Base-by-base conservation (phyloP, 164 flowering plant genomes). In the Umbellularia californica region DNA sequence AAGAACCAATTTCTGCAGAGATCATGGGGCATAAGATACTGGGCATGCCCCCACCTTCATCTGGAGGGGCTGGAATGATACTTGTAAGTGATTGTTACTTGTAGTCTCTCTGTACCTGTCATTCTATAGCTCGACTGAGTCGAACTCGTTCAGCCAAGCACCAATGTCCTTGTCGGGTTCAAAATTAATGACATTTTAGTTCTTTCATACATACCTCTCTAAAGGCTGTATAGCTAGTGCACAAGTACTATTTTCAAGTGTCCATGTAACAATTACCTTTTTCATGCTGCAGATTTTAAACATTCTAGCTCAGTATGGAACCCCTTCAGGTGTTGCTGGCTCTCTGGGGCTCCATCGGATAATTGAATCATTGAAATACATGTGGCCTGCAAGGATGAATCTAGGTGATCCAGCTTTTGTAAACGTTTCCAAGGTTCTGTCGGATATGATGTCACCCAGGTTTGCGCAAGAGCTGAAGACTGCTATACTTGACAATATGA, bases 341-440 rank as follows among this genome's bases (percentile, higher is more conserved):
- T 22, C 88, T 0, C 83, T 91, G 41, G 84, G 89, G 47, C 63
- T 82, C 9, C 95, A 89, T 73, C 82, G 92, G 25, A 25, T 24
- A 50, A 83, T 89, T 13, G 93, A 91, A 79, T 88, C 91, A 51
- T 5, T 90, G 71, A 90, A 90, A 77, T 87, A 89, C 68, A 81
- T 80, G 65, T 78, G 83, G 66, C 87, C 92, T 9, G 77, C 81
- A 58, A 81, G 87, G 79, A 89, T 87, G 90, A 85, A 85, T 51
- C 90, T 88, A 14, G 92, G 92, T n/a, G 95, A 90, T 82, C 95
- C 92, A 19, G 85, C 86, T 67, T 90, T 86, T 68, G 86, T 81
- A 12, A 30, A 91, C 69, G 76, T 83, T 5, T 62, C 83, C 0
- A 15, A 60, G 14, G 86, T 83, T 74, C 14, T 85, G 7, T 73